Percentiles rank a stretch among this genome's conserved stretches.
These are phyloP conservation scores for Nigrograna mackinnonii DNA, from an alignment of 2,329 filamentous ascomycete species.

Conservation along the genomic window DNA sequence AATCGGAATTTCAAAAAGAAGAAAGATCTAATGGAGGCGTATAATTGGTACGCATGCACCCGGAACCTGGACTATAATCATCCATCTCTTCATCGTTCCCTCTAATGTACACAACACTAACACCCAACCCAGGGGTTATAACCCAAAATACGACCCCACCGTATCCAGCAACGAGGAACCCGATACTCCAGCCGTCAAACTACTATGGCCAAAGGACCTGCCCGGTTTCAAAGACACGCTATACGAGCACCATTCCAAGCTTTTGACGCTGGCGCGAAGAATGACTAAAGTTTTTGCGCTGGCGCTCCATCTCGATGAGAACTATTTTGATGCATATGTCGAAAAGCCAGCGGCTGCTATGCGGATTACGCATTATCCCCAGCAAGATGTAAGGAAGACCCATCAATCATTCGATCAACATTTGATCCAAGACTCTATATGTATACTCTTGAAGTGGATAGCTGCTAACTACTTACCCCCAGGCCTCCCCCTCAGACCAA, in stretches of 20 bases:
- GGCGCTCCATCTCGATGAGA: conserved; percentile 56
- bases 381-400: conserved; percentile 3
- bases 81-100: too few relatives aligned
- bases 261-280: conserved; percentile 55
- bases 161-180: conserved; percentile 9
- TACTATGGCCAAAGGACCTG: conserved; percentile 22
- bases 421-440: too few relatives aligned
- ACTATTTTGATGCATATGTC: conserved; percentile 59
- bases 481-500: conserved; percentile 5
- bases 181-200: conserved; percentile 4
- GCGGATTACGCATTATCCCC: conserved; percentile 26
- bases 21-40: conserved; percentile 40
- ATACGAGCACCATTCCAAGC: conserved; percentile 53
- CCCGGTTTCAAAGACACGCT: conserved; percentile 53
- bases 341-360: conserved; percentile 51
- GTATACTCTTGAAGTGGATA: not conserved
- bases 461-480: not conserved
- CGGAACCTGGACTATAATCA: too few relatives aligned
- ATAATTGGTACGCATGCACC: too few relatives aligned
- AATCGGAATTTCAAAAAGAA: conserved; percentile 55
- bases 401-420: too few relatives aligned
- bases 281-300: conserved; percentile 60
- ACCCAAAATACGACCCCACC: conserved; percentile 18
- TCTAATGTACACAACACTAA: too few relatives aligned
- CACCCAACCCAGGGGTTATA: conserved; percentile 13